Evolutionary conservation across 768 basidiomycete species (phyloP).

Genomic region (Rhodotorula paludigena): DNA sequence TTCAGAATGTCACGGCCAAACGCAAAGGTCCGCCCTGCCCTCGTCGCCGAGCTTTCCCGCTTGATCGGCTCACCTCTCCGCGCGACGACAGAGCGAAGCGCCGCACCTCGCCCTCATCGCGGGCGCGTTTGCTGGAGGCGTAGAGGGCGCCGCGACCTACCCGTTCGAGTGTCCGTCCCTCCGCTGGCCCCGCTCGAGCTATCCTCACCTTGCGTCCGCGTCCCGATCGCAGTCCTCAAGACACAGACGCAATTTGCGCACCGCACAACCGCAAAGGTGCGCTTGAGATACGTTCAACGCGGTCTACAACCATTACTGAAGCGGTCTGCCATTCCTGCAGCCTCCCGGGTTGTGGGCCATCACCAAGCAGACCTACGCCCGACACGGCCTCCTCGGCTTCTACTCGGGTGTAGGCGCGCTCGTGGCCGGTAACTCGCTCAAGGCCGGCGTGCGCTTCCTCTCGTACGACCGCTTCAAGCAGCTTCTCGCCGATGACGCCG

Average conservation of each 20-base stretch:
- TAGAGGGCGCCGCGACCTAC: slow-evolving; percentile 58
- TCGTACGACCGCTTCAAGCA: slow-evolving; percentile 90
- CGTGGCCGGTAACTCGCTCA: slow-evolving; percentile 81
- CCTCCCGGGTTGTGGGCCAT: slow-evolving; percentile 69
- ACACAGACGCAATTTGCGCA: slow-evolving; percentile 81
- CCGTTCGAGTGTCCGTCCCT: slow-evolving; percentile 26
- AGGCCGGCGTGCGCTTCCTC: slow-evolving; percentile 93
- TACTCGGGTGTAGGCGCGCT: slow-evolving; percentile 69
- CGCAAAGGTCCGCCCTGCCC: neutral
- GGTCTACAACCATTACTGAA: neutral
- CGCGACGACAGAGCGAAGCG: slow-evolving; percentile 52
- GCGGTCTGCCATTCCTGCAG: too few species aligned
- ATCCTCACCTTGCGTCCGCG: slow-evolving; percentile 39
- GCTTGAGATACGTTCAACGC: too few species aligned
- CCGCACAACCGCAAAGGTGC: slow-evolving; percentile 56
- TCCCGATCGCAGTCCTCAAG: slow-evolving; percentile 88
- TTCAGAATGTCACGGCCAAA: too few species aligned
- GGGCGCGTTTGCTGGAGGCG: slow-evolving; percentile 82
- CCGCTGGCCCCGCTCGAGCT: neutral
- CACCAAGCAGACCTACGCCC: slow-evolving; percentile 64
- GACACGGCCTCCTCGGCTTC: slow-evolving; percentile 74
- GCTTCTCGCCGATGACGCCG: slow-evolving; percentile 74
- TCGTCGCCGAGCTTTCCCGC: neutral
- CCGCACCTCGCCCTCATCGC: slow-evolving; percentile 65
- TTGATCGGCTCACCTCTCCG: neutral